phyloP scores from a whole-genome alignment of 164 flowering plant species.

The Tinospora cordifolia region DNA sequence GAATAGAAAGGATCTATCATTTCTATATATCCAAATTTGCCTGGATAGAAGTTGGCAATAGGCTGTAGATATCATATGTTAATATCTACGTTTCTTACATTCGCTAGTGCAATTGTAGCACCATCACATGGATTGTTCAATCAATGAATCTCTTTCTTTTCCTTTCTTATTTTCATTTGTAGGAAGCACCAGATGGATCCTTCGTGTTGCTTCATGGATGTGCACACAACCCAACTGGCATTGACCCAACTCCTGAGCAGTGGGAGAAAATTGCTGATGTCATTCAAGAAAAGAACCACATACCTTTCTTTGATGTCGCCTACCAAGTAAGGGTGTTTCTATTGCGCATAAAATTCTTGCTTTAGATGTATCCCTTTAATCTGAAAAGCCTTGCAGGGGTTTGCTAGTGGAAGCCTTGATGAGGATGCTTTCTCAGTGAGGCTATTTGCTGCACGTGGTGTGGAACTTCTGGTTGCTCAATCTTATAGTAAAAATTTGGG shows the following conservation, averaged over 20 bases:
- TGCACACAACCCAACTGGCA: conserved; percentile 99
- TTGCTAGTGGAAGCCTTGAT: conserved; percentile 99
- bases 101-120: too few relatives aligned
- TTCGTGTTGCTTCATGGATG: conserved; percentile 94
- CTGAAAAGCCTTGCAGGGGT: conserved; percentile 46
- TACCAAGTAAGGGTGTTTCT: conserved; percentile 58
- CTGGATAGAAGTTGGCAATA: too few relatives aligned
- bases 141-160: too few relatives aligned
- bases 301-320: conserved; percentile 97
- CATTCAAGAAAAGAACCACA: conserved; percentile 90
- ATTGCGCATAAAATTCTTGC: neutral
- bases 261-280: conserved; percentile 94
- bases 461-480: conserved; percentile 93
- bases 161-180: conserved; percentile 13
- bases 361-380: conserved; percentile 8
- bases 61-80: too few relatives aligned
- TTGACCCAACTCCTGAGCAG: conserved; percentile 90
- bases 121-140: too few relatives aligned
- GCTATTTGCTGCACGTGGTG: conserved; percentile 71
- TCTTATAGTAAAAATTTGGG: conserved; percentile 95
- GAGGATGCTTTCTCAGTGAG: conserved; percentile 91
- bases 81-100: too few relatives aligned
- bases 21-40: too few relatives aligned
- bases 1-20: too few relatives aligned
- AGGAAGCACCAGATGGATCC: conserved; percentile 93